Conservation (phyloP, 139 green algal species). For the Chlamydomonas sp. region DNA sequence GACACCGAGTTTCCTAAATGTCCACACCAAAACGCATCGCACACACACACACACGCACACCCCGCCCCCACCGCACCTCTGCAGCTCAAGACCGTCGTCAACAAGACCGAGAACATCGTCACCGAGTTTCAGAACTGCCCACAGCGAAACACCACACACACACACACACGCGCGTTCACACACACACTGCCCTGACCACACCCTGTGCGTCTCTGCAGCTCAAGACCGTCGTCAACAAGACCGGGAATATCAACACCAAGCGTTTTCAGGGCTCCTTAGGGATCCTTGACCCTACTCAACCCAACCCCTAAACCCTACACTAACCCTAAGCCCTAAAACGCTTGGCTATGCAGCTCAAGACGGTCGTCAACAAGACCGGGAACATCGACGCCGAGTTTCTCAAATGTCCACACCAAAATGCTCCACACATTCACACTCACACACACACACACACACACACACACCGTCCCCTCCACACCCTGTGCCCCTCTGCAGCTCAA, state of each 20-base stretch:
- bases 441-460: neutral
- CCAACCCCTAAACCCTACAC: neutral
- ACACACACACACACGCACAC: neutral
- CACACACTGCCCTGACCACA: neutral
- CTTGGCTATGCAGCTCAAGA: too few relatives aligned
- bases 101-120: neutral
- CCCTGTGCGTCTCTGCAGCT: neutral
- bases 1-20: neutral
- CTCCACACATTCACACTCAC: slow-evolving; percentile 18
- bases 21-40: too few relatives aligned
- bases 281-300: too few relatives aligned
- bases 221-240: neutral
- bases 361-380: neutral
- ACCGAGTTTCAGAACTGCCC: neutral
- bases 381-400: neutral
- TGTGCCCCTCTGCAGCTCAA: slow-evolving; percentile 34
- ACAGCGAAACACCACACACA: too few relatives aligned
- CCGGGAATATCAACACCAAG: neutral
- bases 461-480: neutral
- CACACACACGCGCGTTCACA: neutral
- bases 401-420: neutral
- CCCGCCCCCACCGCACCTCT: too few relatives aligned
- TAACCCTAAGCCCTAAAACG: neutral
- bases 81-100: neutral
- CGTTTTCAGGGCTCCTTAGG: too few relatives aligned